Conservation (phyloP, 495 filamentous ascomycete genomes). For the Cercophora samala region DNA sequence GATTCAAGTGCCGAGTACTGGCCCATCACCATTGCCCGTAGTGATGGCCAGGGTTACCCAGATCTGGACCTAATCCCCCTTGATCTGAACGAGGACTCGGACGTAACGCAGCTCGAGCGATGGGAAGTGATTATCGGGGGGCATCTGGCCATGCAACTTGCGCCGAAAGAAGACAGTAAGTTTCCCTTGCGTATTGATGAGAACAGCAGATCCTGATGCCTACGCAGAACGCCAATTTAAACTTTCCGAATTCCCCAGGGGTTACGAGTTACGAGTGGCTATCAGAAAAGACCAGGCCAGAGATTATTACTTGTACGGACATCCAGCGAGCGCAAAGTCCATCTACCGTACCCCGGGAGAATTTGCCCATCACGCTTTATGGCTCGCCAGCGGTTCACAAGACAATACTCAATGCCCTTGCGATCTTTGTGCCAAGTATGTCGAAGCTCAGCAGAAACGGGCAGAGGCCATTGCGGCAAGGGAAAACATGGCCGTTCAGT, state of each 20-base stretch:
- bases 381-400: constrained; percentile 34
- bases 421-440: constrained; percentile 30
- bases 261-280: constrained; percentile 33
- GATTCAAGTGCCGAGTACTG: constrained; percentile 21
- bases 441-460: constrained; percentile 20
- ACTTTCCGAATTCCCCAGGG: constrained; percentile 31
- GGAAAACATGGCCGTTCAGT: constrained; percentile 3
- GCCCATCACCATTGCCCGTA: constrained; percentile 29
- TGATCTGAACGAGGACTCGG: constrained; percentile 24
- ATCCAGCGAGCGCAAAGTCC: constrained; percentile 35
- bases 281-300: constrained; percentile 25
- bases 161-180: constrained; percentile 27
- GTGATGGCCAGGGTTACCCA: constrained; percentile 29
- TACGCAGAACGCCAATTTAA: constrained; percentile 29
- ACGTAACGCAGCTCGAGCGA: constrained; percentile 31
- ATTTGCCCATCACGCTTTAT: constrained; percentile 42
- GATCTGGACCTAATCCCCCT: constrained; percentile 28
- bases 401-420: constrained; percentile 38
- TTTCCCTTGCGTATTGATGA: neutral
- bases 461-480: constrained; percentile 6
- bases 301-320: constrained; percentile 46
- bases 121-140: constrained; percentile 36
- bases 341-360: constrained; percentile 41
- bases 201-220: constrained; percentile 7
- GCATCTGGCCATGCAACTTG: constrained; percentile 29